Evolutionary conservation across 2,329 filamentous ascomycete species (phyloP).

Genomic region (Microcyclosporella mali): DNA sequence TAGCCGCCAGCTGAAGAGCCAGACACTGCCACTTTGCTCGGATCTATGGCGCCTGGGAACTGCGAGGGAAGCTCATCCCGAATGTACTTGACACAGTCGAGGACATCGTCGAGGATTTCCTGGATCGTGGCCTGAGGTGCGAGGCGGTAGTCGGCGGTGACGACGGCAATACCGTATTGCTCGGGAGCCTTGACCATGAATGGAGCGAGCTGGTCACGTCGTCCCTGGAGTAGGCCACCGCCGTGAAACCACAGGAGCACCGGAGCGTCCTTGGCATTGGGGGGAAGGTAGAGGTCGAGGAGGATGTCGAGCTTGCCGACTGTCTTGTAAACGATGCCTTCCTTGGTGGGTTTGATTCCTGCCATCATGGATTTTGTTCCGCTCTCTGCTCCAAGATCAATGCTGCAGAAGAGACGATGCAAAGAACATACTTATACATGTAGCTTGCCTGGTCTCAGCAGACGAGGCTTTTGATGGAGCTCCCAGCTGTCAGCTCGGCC

Average conservation of each 20-base stretch:
- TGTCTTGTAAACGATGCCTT: conserved; percentile 22
- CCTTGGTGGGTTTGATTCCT: conserved; percentile 12
- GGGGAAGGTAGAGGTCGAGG: conserved; percentile 21
- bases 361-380: conserved; percentile 8
- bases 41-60: conserved; percentile 15
- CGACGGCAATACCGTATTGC: conserved; percentile 22
- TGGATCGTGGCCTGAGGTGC: conserved; percentile 28
- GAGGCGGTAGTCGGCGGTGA: conserved; percentile 31
- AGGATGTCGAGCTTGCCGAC: conserved; percentile 17
- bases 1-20: conserved; percentile 29
- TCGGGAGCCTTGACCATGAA: conserved; percentile 23
- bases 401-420: neutral
- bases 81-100: conserved; percentile 27
- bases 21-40: conserved; percentile 23
- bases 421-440: neutral
- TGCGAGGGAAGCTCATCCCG: conserved; percentile 15
- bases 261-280: conserved; percentile 12
- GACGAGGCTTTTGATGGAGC: too few species aligned
- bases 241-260: conserved; percentile 25
- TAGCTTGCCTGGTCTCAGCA: neutral
- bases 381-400: too few species aligned
- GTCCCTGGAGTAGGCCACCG: conserved; percentile 28
- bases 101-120: conserved; percentile 27
- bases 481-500: too few species aligned
- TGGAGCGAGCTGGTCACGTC: conserved; percentile 19